Evolutionary conservation across 1,139 yeast genomes (phyloP), one percentile per base, ranked within the genome.

Genomic region (Zygosaccharomyces sapae): DNA sequence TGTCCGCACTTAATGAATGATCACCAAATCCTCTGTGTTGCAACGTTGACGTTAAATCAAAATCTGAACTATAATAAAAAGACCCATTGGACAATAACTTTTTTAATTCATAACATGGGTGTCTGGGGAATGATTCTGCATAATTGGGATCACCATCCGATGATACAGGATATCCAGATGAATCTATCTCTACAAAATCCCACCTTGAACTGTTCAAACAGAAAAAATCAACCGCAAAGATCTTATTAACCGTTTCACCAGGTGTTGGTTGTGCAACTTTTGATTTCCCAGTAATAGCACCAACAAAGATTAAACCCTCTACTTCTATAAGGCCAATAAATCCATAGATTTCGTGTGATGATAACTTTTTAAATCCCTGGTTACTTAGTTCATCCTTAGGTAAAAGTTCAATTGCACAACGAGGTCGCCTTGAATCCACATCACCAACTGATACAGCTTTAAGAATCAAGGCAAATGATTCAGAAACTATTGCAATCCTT

Each of bases 11-110:
- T 41, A 78, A 55, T 4, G 76, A 66, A 56, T 70, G 64, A 33
- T 63, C 58, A 53, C 68, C 61, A 7, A 83, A 68, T 1, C 90
- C 90, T 59, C 94, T 70, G 48, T 79, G 76, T 66, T 92, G 97
- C 52, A 92, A 68, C 10, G 83, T 73, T 20, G 88, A 83, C 0
- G 98, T 92, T 55, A 92, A 70, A 67, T 94, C 98, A 67, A 89
- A 92, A 66, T 89, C 94, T 13, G 89, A 81, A 39, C 96, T 87
- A 68, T 84, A 94, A 67, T 88, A 92, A 64, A 92, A 94, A 1
- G 95, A 86, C 4, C 97, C 97, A 63, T 86, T 86, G 29, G 85
- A 77, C 45, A 94, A 70, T 42, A 94, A 71, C 63, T 88, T 89
- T 56, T 82, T 77, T 53, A 92, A 68, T 48, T 83, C 92, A 44